Evolutionary conservation across 805 yeast species (phyloP), one percentile per base, ranked within the genome.

Genomic region (Candida qinlingensis): DNA sequence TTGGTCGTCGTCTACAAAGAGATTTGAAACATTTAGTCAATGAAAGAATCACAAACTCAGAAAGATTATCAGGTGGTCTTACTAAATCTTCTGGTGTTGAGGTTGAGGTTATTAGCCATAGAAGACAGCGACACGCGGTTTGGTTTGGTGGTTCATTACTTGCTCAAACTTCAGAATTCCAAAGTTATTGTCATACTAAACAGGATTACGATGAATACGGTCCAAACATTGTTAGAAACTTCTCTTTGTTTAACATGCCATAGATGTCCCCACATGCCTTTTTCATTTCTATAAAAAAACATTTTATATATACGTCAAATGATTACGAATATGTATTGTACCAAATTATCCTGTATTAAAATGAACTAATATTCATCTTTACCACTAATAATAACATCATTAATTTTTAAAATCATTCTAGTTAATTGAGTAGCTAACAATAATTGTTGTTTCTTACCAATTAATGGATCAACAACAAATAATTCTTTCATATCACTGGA

Each of bases 111-210:
- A 91, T 94, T 56, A 82, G 96, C 30, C 99, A 94, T 73, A 90
- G 92, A 74, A 87, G 94, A 71, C 99, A 94, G 74, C 81, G 97
- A 67, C 89, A 94, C 63, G 99, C 99, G 4, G 99, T 94, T 50
- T 94, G 99, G 99, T 94, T 92, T 66, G 99, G 99, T 59, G 99
- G 99, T 57, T 87, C 96, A 25, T 73, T 94, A 58, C 76, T 94
- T 64, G 98, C 99, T 1, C 98, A 92, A 73, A 94, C 99, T 9
- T 83, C 96, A 26, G 99, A 94, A 71, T 94, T 94, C 73, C 88
- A 86, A 70, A 82, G 95, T 67, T 91, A 91, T 70, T 94, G 98
- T 68, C 94, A 94, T 73, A 92, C 99, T 27, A 94, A 94, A 73
- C 84, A 85, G 63, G 99, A 94, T 64, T 94, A 94, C 69, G 99